phyloP scores from a whole-genome alignment of 1,284 basidiomycete species.

The Fomitopsis pinicola region DNA sequence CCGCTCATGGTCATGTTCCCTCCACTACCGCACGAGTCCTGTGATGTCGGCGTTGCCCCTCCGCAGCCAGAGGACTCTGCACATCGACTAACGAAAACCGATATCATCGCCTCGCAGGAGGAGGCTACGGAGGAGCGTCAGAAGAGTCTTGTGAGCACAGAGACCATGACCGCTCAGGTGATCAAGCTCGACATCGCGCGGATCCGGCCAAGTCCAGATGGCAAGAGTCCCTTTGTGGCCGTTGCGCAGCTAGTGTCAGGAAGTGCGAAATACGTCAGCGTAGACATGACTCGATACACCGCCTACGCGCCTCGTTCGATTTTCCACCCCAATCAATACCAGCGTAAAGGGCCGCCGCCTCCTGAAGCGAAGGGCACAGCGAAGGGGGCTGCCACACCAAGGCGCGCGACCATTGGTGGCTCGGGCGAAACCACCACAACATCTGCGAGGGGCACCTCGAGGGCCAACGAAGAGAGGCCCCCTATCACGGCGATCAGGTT shows the following conservation, averaged over 20 bases:
- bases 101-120: neutral
- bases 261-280: neutral
- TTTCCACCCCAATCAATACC: neutral
- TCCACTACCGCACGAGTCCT: slow-evolving; percentile 23
- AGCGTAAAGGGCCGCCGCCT: neutral
- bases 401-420: neutral
- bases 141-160: neutral
- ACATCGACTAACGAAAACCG: neutral
- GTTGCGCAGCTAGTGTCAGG: neutral
- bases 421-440: neutral
- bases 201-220: neutral
- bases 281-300: slow-evolving; percentile 2
- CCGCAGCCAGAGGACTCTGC: neutral
- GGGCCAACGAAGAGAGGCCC: slow-evolving; percentile 25
- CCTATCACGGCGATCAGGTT: slow-evolving; percentile 49
- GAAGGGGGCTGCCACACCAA: neutral
- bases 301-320: neutral
- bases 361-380: neutral
- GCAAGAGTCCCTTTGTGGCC: neutral
- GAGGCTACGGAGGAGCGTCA: neutral
- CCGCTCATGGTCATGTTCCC: slow-evolving; percentile 58
- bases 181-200: neutral
- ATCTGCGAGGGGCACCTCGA: neutral
- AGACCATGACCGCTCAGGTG: neutral
- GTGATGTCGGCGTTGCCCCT: neutral